These are phyloP conservation scores for Oryza longistaminata DNA, from an alignment of 176 grass and related monocot genomes.

Conservation along the genomic window DNA sequence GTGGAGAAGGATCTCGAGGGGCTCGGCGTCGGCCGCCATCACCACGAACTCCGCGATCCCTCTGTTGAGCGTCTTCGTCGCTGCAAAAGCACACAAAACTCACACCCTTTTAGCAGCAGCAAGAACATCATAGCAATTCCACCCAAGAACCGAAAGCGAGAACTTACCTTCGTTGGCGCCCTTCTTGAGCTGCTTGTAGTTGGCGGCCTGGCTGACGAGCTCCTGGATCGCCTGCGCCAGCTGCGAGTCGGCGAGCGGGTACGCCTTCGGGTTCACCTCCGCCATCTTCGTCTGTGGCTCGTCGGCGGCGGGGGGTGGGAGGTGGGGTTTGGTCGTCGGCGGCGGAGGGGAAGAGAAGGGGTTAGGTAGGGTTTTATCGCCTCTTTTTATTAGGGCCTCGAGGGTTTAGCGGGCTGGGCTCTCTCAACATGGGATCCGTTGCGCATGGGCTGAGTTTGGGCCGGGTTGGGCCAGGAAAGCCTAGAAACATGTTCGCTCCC, in stretches of 20 bases:
- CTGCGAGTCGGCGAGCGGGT: slow-evolving; percentile 72
- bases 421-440: no score
- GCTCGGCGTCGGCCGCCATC: slow-evolving; percentile 85
- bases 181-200: slow-evolving; percentile 94
- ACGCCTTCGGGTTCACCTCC: slow-evolving; percentile 79
- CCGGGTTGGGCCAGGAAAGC: no score
- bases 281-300: not conserved
- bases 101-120: not conserved
- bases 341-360: no score
- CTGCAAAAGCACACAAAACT: slow-evolving; percentile 24
- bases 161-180: slow-evolving; percentile 75
- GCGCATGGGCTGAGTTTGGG: no score
- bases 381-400: no score
- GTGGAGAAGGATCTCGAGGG: slow-evolving; percentile 83
- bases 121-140: not conserved
- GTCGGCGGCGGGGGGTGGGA: no score
- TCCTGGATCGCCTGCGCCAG: slow-evolving; percentile 72
- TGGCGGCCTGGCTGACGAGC: slow-evolving; percentile 67
- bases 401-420: no score
- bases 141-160: not conserved
- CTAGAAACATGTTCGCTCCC: no score
- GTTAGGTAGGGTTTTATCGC: no score
- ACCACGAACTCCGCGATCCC: slow-evolving; percentile 85
- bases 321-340: no score
- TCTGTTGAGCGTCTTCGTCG: slow-evolving; percentile 80